These are phyloP conservation scores for Chytriomyces confervae DNA, from an alignment of 192 early-diverging fungal species.

Conservation along the genomic window DNA sequence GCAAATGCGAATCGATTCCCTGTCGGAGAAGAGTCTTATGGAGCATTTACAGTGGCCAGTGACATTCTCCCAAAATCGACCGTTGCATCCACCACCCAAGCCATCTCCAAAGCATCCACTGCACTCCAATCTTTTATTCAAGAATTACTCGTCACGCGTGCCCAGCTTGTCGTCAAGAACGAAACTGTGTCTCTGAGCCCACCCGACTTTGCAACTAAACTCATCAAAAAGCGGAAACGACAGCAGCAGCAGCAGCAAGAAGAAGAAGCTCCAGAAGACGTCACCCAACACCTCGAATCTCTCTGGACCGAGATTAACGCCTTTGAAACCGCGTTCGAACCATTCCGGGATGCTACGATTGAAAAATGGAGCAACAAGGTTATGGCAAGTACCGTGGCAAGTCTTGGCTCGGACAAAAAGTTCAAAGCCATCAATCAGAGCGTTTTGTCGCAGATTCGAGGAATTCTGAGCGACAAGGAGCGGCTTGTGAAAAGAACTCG, in stretches of 20 bases:
- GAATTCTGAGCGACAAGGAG: slow-evolving; percentile 72
- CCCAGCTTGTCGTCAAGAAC: slow-evolving; percentile 35
- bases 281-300: slow-evolving; percentile 53
- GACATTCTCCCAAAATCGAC: neutral
- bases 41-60: neutral
- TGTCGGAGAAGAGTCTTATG: neutral
- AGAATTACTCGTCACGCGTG: slow-evolving; percentile 13
- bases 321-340: slow-evolving; percentile 69
- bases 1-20: slow-evolving; percentile 23
- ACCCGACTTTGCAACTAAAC: slow-evolving; percentile 25
- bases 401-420: slow-evolving; percentile 63
- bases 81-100: neutral
- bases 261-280: slow-evolving; percentile 55
- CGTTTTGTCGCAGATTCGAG: slow-evolving; percentile 75
- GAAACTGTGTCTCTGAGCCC: slow-evolving; percentile 35
- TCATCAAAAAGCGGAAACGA: slow-evolving; percentile 49
- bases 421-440: slow-evolving; percentile 94
- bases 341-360: slow-evolving; percentile 83
- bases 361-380: slow-evolving; percentile 96
- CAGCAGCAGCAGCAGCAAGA: slow-evolving; percentile 17
- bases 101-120: slow-evolving; percentile 6
- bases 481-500: slow-evolving; percentile 86
- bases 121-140: neutral
- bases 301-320: slow-evolving; percentile 65
- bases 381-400: slow-evolving; percentile 52